Conservation (phyloP, 345 rosid species). For the Geranium rotundifolium region DNA sequence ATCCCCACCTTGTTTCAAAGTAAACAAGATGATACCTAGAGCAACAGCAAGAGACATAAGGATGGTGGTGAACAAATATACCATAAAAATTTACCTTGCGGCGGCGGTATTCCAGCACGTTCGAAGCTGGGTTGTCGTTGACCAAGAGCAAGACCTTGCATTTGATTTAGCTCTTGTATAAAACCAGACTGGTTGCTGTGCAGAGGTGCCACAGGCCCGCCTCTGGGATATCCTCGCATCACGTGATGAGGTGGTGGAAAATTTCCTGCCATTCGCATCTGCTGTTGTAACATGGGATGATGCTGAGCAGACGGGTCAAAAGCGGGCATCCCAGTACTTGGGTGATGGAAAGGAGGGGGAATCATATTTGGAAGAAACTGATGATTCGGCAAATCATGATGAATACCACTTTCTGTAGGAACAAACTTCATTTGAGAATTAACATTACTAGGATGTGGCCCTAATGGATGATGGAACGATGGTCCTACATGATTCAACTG, state of each 20-base stretch:
- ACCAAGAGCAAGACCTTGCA: conserved; percentile 55
- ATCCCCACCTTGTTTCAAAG: background rate
- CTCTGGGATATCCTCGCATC: conserved; percentile 45
- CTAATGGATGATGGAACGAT: conserved; percentile 38
- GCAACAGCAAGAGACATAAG: background rate
- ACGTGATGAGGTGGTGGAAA: conserved; percentile 42
- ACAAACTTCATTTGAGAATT: conserved; percentile 55
- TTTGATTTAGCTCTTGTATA: conserved; percentile 40
- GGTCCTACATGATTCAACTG: conserved; percentile 51
- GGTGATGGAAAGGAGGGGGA: conserved; percentile 57
- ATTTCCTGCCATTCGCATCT: conserved; percentile 54
- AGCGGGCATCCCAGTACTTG: conserved; percentile 32
- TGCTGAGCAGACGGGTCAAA: conserved; percentile 53
- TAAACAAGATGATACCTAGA: background rate
- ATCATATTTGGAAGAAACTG: conserved; percentile 46
- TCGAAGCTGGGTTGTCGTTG: conserved; percentile 48
- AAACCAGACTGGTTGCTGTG: conserved; percentile 49
- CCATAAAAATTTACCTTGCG: conserved; percentile 2
- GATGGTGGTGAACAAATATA: background rate
- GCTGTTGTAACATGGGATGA: conserved; percentile 44
- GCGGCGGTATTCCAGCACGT: conserved; percentile 33
- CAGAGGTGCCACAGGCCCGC: conserved; percentile 27
- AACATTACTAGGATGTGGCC: conserved; percentile 45
- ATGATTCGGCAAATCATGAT: conserved; percentile 43
- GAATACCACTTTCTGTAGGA: conserved; percentile 39